phyloP scores from a whole-genome alignment of 768 basidiomycete species.

The Nevesoporus exiguus region DNA sequence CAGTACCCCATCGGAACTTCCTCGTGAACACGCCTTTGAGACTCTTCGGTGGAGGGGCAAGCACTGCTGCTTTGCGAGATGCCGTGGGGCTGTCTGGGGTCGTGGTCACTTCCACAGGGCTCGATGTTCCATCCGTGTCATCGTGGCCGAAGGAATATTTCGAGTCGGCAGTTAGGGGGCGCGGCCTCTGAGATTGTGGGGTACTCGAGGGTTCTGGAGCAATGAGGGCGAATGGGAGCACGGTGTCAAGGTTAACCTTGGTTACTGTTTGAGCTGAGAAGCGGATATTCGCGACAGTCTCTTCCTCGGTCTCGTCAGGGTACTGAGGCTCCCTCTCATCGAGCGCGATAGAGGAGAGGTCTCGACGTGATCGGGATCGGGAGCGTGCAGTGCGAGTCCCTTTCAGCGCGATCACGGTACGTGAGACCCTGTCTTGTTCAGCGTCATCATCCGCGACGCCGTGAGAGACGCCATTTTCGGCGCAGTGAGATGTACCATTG shows the following conservation, averaged over 20 bases:
- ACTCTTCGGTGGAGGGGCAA: slow-evolving; percentile 59
- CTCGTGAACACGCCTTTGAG: slow-evolving; percentile 73
- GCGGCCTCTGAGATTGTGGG: slow-evolving; percentile 29
- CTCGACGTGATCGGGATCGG: slow-evolving; percentile 71
- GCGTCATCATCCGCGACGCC: slow-evolving; percentile 40
- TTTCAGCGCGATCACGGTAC: slow-evolving; percentile 72
- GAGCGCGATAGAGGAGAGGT: slow-evolving; percentile 55
- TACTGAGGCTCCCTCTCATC: slow-evolving; percentile 54
- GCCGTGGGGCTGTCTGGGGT: slow-evolving; percentile 36
- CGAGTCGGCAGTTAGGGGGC: slow-evolving; percentile 21
- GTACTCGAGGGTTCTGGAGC: slow-evolving; percentile 57
- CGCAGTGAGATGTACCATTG: slow-evolving; percentile 31
- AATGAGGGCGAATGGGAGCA: slow-evolving; percentile 79
- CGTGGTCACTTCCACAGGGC: slow-evolving; percentile 32
- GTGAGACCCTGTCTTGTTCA: slow-evolving; percentile 54
- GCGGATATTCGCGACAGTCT: slow-evolving; percentile 71
- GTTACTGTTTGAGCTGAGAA: slow-evolving; percentile 71
- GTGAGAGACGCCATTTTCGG: slow-evolving; percentile 21
- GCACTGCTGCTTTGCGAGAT: slow-evolving; percentile 31
- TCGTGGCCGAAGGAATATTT: slow-evolving; percentile 12
- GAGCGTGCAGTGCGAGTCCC: slow-evolving; percentile 50
- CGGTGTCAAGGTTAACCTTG: slow-evolving; percentile 51
- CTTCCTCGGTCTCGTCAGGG: slow-evolving; percentile 58
- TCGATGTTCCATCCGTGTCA: slow-evolving; percentile 17
- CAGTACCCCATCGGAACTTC: slow-evolving; percentile 83